A percentile compares a stretch with the other conserved stretches of the same genome.
Conservation (phyloP, 2,329 filamentous ascomycete species). For the Akanthomyces muscarius region DNA sequence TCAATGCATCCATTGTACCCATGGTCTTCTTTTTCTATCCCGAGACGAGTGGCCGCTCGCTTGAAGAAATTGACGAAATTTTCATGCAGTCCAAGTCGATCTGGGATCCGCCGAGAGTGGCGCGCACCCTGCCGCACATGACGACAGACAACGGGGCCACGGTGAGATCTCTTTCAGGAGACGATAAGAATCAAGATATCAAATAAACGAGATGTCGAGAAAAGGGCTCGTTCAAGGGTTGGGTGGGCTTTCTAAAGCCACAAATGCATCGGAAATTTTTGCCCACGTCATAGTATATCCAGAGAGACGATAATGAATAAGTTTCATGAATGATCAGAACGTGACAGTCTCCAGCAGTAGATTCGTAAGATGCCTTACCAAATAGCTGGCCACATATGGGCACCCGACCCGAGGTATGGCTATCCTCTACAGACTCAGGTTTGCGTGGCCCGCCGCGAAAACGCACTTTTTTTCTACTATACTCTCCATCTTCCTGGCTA, state of each 20-base stretch:
- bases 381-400: no score
- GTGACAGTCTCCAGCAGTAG: background rate
- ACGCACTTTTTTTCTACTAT: background rate
- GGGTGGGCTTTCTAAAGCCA: conserved; percentile 1
- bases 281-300: background rate
- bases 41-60: conserved; percentile 40
- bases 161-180: background rate
- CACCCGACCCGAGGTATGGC: no score
- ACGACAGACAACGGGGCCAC: background rate
- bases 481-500: background rate
- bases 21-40: conserved; percentile 42
- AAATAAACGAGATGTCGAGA: background rate
- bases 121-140: conserved; percentile 10
- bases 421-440: no score
- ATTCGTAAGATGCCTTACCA: no score
- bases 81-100: conserved; percentile 21
- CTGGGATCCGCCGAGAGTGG: conserved; percentile 17
- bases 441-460: background rate
- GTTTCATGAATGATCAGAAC: background rate
- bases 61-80: conserved; percentile 59
- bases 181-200: background rate
- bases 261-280: background rate
- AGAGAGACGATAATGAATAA: background rate
- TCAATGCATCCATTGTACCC: conserved; percentile 39
- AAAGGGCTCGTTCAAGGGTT: background rate